Conservation (phyloP, 1,139 yeast genomes). For the Taphrina flavorubra region DNA sequence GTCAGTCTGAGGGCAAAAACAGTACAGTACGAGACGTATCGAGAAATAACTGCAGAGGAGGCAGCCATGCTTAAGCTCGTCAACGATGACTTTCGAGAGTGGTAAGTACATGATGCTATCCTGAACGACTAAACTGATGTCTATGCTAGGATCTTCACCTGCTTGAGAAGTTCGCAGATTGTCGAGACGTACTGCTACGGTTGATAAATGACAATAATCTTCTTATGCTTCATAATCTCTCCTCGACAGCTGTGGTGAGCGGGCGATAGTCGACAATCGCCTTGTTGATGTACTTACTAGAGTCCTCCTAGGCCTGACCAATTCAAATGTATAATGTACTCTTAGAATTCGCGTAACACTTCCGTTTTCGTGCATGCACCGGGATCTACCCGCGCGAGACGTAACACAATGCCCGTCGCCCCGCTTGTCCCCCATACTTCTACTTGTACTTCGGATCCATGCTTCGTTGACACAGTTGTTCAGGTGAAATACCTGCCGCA, state of each 20-base stretch:
- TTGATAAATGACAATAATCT: too few species aligned
- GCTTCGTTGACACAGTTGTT: too few species aligned
- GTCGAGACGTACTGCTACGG: neutral
- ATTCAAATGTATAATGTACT: too few species aligned
- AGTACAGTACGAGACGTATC: neutral
- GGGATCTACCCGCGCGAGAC: slow-evolving; percentile 5
- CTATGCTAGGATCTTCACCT: slow-evolving; percentile 1
- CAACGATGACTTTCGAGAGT: slow-evolving; percentile 1
- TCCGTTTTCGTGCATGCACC: neutral
- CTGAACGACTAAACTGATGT: neutral
- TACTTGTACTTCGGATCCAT: too few species aligned
- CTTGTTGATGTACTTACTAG: neutral
- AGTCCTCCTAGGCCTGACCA: too few species aligned
- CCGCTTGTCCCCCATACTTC: slow-evolving; percentile 1
- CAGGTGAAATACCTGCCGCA: too few species aligned
- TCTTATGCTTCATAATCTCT: too few species aligned
- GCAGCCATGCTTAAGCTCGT: neutral
- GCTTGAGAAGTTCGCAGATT: neutral
- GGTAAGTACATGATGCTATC: neutral
- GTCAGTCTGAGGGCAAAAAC: neutral
- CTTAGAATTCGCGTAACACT: neutral
- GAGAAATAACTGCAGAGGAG: neutral
- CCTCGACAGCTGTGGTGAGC: too few species aligned
- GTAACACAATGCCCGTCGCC: neutral
- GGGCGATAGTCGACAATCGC: neutral